A percentile compares a stretch with the other conserved stretches of the same genome.
Evolutionary conservation across 2,329 filamentous ascomycete species (phyloP).

Genomic region (Cercospora sojina): DNA sequence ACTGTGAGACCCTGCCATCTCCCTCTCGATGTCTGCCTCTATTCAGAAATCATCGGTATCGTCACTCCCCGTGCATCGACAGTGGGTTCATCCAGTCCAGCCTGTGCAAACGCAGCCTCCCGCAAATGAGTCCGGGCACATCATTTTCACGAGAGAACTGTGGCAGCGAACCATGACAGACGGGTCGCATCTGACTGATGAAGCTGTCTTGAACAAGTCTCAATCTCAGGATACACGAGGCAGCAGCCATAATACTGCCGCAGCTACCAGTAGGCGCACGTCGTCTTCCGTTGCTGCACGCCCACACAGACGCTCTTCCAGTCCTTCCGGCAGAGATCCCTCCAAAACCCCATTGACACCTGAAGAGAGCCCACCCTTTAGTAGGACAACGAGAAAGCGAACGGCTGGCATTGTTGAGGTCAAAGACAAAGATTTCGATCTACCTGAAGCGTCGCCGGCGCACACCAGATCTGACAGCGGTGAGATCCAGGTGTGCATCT

Average conservation of each 20-base stretch:
- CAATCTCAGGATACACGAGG: conserved; percentile 30
- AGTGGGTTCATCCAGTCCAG: conserved; percentile 18
- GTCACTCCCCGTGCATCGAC: conserved; percentile 19
- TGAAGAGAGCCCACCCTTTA: conserved; percentile 39
- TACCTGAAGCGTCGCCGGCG: conserved; percentile 28
- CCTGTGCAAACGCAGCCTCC: conserved; percentile 31
- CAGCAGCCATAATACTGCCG: conserved; percentile 26
- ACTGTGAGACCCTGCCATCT: conserved; percentile 33
- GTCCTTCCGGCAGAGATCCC: conserved; percentile 26
- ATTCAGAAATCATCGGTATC: conserved; percentile 28
- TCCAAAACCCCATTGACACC: conserved; percentile 40
- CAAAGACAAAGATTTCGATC: conserved; percentile 35
- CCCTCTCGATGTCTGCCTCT: conserved; percentile 35
- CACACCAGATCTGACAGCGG: conserved; percentile 38
- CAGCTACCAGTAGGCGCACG: conserved; percentile 30
- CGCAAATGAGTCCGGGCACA: conserved; percentile 31
- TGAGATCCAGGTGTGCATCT: conserved; percentile 62
- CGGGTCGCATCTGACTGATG: conserved; percentile 28
- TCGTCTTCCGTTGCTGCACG: conserved; percentile 36
- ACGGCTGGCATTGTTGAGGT: conserved; percentile 35
- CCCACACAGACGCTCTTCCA: conserved; percentile 34
- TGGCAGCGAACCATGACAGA: conserved; percentile 41
- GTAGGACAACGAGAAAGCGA: conserved; percentile 36
- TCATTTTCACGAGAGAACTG: conserved; percentile 41
- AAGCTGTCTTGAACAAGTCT: conserved; percentile 37